Evolutionary conservation across 2,329 filamentous ascomycete genomes (phyloP).

Genomic region (Aspergillus cejpii): DNA sequence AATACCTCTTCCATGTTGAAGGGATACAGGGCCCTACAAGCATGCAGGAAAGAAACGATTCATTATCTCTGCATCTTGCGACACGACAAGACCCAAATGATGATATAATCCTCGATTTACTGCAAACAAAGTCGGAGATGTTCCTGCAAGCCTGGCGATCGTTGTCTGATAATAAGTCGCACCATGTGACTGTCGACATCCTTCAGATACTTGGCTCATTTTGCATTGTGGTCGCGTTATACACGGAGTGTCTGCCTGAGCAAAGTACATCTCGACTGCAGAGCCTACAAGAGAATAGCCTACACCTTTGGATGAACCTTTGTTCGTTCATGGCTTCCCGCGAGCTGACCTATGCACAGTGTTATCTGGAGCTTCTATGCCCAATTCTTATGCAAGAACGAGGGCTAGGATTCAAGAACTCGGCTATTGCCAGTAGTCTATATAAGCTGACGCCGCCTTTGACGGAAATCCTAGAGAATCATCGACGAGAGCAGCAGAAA

Average conservation of each 20-base stretch:
- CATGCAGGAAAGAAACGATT: slow-evolving; percentile 22
- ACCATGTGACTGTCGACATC: slow-evolving; percentile 46
- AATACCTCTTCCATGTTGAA: slow-evolving; percentile 45
- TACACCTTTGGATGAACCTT: slow-evolving; percentile 31
- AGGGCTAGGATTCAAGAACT: slow-evolving; percentile 12
- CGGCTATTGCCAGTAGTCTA: slow-evolving; percentile 21
- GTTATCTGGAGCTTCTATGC: slow-evolving; percentile 30
- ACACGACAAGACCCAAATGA: slow-evolving; percentile 32
- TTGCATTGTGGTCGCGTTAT: slow-evolving; percentile 40
- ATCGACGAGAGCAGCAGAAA: slow-evolving; percentile 19
- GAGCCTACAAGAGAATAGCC: slow-evolving; percentile 24
- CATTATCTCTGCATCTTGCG: slow-evolving; percentile 19
- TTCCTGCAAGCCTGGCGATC: slow-evolving; percentile 42
- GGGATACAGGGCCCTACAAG: slow-evolving; percentile 15
- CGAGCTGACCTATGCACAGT: slow-evolving; percentile 25
- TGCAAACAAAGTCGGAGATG: slow-evolving; percentile 42
- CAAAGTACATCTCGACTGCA: slow-evolving; percentile 26
- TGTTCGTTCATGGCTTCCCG: slow-evolving; percentile 28
- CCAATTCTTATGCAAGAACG: slow-evolving; percentile 27
- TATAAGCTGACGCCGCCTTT: slow-evolving; percentile 25
- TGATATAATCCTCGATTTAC: slow-evolving; percentile 40
- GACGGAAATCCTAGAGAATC: slow-evolving; percentile 26
- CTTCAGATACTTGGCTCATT: slow-evolving; percentile 46
- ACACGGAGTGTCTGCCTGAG: slow-evolving; percentile 32
- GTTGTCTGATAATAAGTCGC: slow-evolving; percentile 37